phyloP scores from a whole-genome alignment of 495 filamentous ascomycete species.

The Neurospora sp. region DNA sequence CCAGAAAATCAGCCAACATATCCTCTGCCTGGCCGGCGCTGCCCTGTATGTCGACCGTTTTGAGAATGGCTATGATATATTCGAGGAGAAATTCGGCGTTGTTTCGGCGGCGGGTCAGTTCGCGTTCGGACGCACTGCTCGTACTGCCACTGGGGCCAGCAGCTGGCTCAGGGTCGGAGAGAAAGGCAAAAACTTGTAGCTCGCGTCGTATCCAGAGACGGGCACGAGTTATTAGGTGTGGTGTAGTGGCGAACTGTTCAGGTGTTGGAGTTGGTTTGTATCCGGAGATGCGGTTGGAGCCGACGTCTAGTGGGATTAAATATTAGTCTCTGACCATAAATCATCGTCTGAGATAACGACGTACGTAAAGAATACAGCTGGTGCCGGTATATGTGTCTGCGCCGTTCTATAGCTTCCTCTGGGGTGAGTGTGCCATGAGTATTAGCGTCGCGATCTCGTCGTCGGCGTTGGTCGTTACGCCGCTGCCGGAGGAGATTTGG shows the following conservation, averaged over 20 bases:
- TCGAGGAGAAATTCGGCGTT: conserved; percentile 87
- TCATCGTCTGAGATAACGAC: rapidly evolving
- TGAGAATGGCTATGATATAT: conserved; percentile 80
- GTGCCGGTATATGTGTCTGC: conserved; percentile 67
- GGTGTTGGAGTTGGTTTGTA: conserved; percentile 72
- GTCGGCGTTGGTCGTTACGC: conserved; percentile 11
- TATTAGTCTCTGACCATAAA: background rate
- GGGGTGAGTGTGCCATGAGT: conserved; percentile 12
- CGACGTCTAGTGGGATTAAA: conserved; percentile 32
- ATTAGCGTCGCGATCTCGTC: conserved; percentile 7
- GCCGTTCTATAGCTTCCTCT: conserved; percentile 52
- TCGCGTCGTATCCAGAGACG: conserved; percentile 82
- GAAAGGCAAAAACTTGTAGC: conserved; percentile 75
- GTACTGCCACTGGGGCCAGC: conserved; percentile 17
- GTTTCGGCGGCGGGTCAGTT: conserved; percentile 43
- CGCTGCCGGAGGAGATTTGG: conserved; percentile 1
- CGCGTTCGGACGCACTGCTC: conserved; percentile 21
- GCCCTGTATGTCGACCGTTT: conserved; percentile 81
- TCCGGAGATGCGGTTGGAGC: conserved; percentile 65
- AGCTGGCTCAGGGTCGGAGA: conserved; percentile 20
- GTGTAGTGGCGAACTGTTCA: conserved; percentile 49
- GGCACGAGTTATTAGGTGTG: conserved; percentile 66
- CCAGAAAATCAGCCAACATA: conserved; percentile 78
- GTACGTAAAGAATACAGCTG: conserved; percentile 57
- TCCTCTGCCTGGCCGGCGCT: conserved; percentile 74